Evolutionary conservation across 23 red algal species (phyloP).

Genomic region (Gracilaria domingensis): DNA sequence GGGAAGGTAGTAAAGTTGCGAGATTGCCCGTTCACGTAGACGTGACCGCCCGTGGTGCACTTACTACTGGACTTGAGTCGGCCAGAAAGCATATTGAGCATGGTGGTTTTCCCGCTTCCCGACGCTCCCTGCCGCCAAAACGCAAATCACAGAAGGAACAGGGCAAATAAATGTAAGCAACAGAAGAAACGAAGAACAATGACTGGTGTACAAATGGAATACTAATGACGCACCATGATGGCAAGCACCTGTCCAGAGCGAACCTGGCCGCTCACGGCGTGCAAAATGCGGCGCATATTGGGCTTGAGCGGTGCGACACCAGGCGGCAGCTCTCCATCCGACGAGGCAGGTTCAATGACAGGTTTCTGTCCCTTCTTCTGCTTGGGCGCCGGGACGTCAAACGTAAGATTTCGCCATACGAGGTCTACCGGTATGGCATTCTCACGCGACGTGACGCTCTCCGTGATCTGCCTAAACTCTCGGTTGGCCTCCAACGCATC

Average conservation of each 20-base stretch:
- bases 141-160: neutral
- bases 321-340: neutral
- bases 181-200: neutral
- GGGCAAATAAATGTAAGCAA: neutral
- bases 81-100: slow-evolving; percentile 90
- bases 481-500: slow-evolving; percentile 49
- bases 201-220: neutral
- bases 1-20: slow-evolving; percentile 63
- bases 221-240: slow-evolving; percentile 47
- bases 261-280: slow-evolving; percentile 61
- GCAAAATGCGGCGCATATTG: slow-evolving; percentile 50
- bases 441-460: slow-evolving; percentile 61
- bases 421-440: slow-evolving; percentile 50
- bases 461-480: neutral
- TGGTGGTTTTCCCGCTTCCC: slow-evolving; percentile 89
- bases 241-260: slow-evolving; percentile 72
- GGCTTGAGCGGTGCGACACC: slow-evolving; percentile 26
- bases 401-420: slow-evolving; percentile 63
- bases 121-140: slow-evolving; percentile 38
- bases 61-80: slow-evolving; percentile 67
- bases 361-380: neutral
- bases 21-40: slow-evolving; percentile 71
- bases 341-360: neutral
- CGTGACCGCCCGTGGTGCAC: slow-evolving; percentile 58
- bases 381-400: slow-evolving; percentile 43